Evolutionary conservation across 164 flowering plant species (phyloP), one percentile per base, ranked within the genome.

Genomic region (Amborella trichopoda): DNA sequence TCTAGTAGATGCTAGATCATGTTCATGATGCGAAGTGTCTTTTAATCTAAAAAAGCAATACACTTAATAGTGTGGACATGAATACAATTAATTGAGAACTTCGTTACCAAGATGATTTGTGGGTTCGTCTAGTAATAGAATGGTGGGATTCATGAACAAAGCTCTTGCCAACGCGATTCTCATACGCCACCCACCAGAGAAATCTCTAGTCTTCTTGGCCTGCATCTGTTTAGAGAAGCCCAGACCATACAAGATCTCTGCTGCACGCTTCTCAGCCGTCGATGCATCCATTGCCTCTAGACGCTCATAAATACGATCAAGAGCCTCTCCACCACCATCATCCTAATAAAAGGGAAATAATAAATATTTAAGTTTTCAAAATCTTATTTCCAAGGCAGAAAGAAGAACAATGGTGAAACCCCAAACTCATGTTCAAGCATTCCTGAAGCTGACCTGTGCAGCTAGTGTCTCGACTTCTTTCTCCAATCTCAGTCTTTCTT

Each of bases 161-260:
- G 98, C 94, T 3, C 94, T 64, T 26, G 98, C 96, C 36, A 91
- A 52, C 23, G 96, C 96, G 63, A 87, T 91, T 53, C 98, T 76
- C 98, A 91, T 91, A 54, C 98, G 77, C 98, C 98, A 90, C n/a
- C 96, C 98, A 64, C 98, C 98, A 57, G 95, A 86, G 58, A 90
- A 90, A 65, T 86, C 95, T 14, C 71, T 60, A 13, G 98, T 86
- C 60, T 78, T 78, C 76, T 83, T 78, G 30, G 72, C 79, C 63
- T 87, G 98, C 96, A 83, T 87, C 54, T 56, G 47, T 71, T 91
- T 91, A 65, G 63, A 51, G 50, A 87, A 91, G 16, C 98, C 98
- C 67, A 91, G 96, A 58, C 98, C 98, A 63, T 24, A 73, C 59
- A 91, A 65, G 40, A 91, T 91, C 56, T 91, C 96, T 62, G 96